Conservation (phyloP, 2,329 filamentous ascomycete genomes). For the Exophiala phaeomuriformis region DNA sequence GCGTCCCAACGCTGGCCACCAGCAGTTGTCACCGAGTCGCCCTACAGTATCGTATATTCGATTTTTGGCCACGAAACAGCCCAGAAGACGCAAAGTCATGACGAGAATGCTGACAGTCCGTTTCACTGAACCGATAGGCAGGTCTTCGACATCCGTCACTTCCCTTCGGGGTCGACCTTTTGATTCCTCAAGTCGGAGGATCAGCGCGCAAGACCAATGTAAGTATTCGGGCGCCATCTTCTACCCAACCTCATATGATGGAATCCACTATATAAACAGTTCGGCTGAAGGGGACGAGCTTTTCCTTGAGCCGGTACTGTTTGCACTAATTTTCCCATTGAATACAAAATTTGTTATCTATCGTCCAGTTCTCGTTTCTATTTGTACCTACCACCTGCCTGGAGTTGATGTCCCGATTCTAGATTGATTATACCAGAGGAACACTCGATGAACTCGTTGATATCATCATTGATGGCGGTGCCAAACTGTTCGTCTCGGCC, state of each 20-base stretch:
- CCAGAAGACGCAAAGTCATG: too few species aligned
- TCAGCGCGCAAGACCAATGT: conserved; percentile 63
- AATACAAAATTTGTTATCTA: too few species aligned
- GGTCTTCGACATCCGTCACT: conserved; percentile 54
- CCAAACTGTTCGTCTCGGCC: conserved; percentile 67
- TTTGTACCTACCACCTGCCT: neutral
- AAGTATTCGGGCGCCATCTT: neutral
- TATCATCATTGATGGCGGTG: conserved; percentile 68
- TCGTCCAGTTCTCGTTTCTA: neutral
- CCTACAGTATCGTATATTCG: neutral
- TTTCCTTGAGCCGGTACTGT: too few species aligned
- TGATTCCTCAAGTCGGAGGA: conserved; percentile 71
- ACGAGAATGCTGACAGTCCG: too few species aligned
- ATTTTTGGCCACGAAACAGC: neutral
- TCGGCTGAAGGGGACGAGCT: too few species aligned
- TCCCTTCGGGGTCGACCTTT: conserved; percentile 75
- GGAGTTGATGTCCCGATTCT: neutral
- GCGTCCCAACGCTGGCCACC: neutral
- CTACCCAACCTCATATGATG: too few species aligned
- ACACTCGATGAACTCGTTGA: conserved; percentile 71
- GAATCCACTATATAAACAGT: too few species aligned
- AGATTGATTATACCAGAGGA: conserved; percentile 79
- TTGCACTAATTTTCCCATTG: too few species aligned
- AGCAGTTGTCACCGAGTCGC: neutral
- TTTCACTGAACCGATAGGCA: conserved; percentile 38